A percentile compares a stretch with the other conserved stretches of the same genome.
Evolutionary conservation across 257 asterid genomes (phyloP).

Genomic region (Nicotiana undulata): DNA sequence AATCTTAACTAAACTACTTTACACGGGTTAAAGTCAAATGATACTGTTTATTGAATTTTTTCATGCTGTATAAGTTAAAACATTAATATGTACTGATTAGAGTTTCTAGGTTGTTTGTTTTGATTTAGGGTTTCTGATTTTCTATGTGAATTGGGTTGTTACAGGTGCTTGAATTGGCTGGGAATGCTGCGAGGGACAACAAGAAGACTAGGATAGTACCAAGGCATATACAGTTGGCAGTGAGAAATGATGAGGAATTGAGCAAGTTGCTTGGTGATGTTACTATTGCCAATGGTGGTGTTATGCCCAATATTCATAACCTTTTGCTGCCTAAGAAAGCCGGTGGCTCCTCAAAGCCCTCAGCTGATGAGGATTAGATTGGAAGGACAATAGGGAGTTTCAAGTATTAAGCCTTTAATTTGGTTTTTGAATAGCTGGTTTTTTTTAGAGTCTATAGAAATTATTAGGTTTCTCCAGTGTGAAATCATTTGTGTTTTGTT

Average conservation of each 20-base stretch:
- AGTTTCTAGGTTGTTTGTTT: not conserved
- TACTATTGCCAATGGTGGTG: constrained; percentile 79
- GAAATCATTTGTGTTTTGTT: not conserved
- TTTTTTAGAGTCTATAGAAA: not conserved
- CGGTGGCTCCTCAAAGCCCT: constrained; percentile 46
- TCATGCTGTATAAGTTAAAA: too few species aligned
- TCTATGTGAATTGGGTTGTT: not conserved
- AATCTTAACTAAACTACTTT: too few species aligned
- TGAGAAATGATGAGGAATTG: constrained; percentile 67
- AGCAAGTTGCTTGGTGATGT: constrained; percentile 83
- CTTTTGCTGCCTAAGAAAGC: constrained; percentile 68
- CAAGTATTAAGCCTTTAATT: not conserved
- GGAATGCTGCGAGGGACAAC: constrained; percentile 80
- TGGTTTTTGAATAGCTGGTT: not conserved
- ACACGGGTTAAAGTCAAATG: too few species aligned
- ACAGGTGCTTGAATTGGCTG: constrained; percentile 76
- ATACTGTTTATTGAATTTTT: too few species aligned
- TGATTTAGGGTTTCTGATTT: not conserved
- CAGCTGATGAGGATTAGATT: constrained; percentile 53
- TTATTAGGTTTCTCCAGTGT: not conserved
- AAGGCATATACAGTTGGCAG: constrained; percentile 69
- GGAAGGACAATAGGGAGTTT: not conserved
- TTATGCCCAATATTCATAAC: constrained; percentile 89
- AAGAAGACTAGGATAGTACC: constrained; percentile 85
- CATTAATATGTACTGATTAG: too few species aligned